Percentiles rank a stretch among this genome's conserved stretches.
Evolutionary conservation across 768 basidiomycete species (phyloP).

Genomic region (Suillus weaverae): DNA sequence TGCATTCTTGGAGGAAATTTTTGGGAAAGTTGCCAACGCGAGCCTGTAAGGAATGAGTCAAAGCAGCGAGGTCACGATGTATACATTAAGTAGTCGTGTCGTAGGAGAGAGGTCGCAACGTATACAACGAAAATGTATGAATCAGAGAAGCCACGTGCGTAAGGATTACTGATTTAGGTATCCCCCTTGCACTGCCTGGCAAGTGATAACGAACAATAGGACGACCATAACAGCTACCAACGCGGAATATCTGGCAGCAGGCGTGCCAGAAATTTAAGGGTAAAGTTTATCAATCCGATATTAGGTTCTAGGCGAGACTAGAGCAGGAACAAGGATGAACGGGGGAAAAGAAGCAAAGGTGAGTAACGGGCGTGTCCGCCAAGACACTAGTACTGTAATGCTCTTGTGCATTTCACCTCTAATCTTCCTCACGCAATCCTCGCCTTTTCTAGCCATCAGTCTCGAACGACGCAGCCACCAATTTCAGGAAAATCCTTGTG

Average conservation of each 20-base stretch:
- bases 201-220: not conserved
- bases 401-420: conserved; percentile 11
- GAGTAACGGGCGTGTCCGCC: conserved; percentile 28
- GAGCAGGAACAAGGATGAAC: conserved; percentile 21
- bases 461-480: conserved; percentile 33
- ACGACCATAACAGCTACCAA: not conserved
- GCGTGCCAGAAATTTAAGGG: not conserved
- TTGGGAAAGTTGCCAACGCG: conserved; percentile 43
- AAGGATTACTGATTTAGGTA: not conserved
- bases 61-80: not conserved
- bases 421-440: conserved; percentile 15
- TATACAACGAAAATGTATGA: not conserved
- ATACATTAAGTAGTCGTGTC: not conserved
- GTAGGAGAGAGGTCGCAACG: not conserved
- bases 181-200: not conserved
- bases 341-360: conserved; percentile 29
- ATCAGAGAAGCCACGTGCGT: not conserved
- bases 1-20: conserved; percentile 70
- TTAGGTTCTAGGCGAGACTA: not conserved
- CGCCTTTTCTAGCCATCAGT: conserved; percentile 26
- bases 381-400: conserved; percentile 18
- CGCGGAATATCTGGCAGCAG: not conserved
- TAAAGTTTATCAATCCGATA: not conserved
- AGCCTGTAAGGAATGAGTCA: conserved; percentile 26
- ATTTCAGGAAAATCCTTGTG: conserved; percentile 20